Evolutionary conservation across 768 basidiomycete species (phyloP), one percentile per base, ranked within the genome.

Genomic region (Calvatia gigantea): DNA sequence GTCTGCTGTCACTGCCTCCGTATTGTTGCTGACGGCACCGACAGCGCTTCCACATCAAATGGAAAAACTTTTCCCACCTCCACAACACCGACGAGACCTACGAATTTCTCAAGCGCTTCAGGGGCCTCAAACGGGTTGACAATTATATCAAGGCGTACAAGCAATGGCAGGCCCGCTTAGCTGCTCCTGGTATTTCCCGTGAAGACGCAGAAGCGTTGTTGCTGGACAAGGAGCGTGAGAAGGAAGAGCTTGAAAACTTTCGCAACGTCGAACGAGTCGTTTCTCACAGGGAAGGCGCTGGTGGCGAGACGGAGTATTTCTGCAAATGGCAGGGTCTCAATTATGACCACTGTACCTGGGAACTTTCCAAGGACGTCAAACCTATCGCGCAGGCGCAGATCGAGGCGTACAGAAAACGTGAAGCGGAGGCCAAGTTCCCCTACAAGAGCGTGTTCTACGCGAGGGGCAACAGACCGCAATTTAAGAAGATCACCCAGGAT

Each of bases 41-140:
- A n/a, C 66, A 97, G 94, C 94, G 94, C 49, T 99, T 89, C 77
- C 94, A 98, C 69, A 94, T 99, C 78, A 99, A 99, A 72, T 99
- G 97, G 97, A 98, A 98, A 72, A 86, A 85, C 63, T 98, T 94
- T 71, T 97, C 94, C 8, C 96, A 98, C 69, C 80, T 98, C 14
- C 97, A 98, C 76, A 98, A 99, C 67, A 99, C 97, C n/a, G 96
- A 98, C 67, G 97, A 99, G 72, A 87, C 87, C 14, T 97, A 98
- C 75, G 87, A 94, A 66, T 98, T 96, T 71, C 76, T 98, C 57
- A 98, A 96, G 70, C 84, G 89, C 23, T 98, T 89, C 82, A 91
- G 87, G 67, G 97, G 97, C 25, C 79, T 97, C 62, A 98, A 98
- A 71, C 91, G 94, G 48, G 92, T 99, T 59, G 97, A 98, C 74